phyloP scores from a whole-genome alignment of 2,329 filamentous ascomycete species.

The Rhinocladiella similis region DNA sequence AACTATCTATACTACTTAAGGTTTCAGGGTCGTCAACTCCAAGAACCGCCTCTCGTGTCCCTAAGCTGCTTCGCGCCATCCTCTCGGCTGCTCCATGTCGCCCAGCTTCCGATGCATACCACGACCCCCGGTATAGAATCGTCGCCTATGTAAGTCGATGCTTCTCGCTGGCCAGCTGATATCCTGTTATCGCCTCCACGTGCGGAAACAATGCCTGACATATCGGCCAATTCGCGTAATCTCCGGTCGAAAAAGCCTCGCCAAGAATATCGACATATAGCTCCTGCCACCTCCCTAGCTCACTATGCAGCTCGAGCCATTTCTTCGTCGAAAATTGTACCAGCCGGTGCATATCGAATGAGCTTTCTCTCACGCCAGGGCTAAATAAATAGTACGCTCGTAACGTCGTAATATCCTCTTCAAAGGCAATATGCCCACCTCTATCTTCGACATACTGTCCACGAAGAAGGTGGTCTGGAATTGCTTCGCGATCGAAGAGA shows the following conservation, averaged over 20 bases:
- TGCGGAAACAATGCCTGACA: conserved; percentile 33
- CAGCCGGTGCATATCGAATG: conserved; percentile 34
- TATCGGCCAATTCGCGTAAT: conserved; percentile 32
- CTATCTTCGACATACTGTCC: conserved; percentile 24
- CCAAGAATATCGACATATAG: conserved; percentile 28
- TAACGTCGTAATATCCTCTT: conserved; percentile 29
- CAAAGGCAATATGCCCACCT: conserved; percentile 7
- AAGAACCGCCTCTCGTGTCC: conserved; percentile 14
- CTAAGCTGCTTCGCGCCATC: conserved; percentile 6
- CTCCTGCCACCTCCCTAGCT: conserved; percentile 32
- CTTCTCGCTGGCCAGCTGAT: conserved; percentile 12
- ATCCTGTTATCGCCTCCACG: conserved; percentile 21
- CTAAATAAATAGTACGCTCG: background rate
- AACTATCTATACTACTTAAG: conserved; percentile 22
- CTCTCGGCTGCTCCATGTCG: conserved; percentile 11
- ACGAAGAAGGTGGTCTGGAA: conserved; percentile 31
- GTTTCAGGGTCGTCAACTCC: conserved; percentile 22
- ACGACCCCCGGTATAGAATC: conserved; percentile 6
- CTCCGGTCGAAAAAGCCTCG: conserved; percentile 24
- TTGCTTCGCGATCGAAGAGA: conserved; percentile 32
- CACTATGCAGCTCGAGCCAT: conserved; percentile 31
- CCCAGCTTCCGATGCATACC: conserved; percentile 3
- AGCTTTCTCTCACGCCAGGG: background rate
- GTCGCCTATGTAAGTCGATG: background rate
- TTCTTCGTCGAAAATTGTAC: conserved; percentile 34